Evolutionary conservation across 257 asterid genomes (phyloP).

Genomic region (Salvia miltiorrhiza): DNA sequence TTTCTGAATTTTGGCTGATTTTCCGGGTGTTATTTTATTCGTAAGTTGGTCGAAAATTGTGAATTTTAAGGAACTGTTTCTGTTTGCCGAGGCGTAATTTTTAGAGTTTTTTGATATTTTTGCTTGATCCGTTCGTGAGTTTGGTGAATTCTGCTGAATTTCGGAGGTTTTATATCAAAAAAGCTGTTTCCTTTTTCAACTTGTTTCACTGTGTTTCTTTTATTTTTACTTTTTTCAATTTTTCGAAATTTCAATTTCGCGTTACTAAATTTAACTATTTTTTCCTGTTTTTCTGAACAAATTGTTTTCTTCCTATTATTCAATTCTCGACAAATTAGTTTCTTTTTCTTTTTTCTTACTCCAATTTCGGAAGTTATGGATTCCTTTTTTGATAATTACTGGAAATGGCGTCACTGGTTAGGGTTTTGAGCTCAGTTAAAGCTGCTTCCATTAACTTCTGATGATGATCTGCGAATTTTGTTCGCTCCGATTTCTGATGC

Average conservation of each 20-base stretch:
- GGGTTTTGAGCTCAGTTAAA: constrained; percentile 7
- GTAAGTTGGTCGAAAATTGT: constrained; percentile 17
- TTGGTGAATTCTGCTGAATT: constrained; percentile 26
- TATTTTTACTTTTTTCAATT: constrained; percentile 2
- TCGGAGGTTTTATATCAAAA: constrained; percentile 19
- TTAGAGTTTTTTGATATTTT: constrained; percentile 14
- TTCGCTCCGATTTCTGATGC: background rate
- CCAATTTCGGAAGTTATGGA: background rate
- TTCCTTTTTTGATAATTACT: background rate
- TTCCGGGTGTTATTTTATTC: constrained; percentile 19
- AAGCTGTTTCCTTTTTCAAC: constrained; percentile 24
- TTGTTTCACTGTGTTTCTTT: constrained; percentile 10
- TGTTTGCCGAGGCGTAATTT: constrained; percentile 21
- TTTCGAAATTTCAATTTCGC: background rate
- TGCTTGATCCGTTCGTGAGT: constrained; percentile 26
- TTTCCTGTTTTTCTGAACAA: background rate
- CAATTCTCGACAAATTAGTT: background rate
- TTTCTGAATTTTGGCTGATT: constrained; percentile 15
- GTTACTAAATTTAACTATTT: constrained; percentile 8
- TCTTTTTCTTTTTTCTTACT: background rate
- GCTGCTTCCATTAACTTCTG: constrained; percentile 15
- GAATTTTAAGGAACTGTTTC: constrained; percentile 23
- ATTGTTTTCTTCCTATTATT: background rate
- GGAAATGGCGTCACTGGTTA: background rate
- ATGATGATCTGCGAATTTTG: constrained; percentile 23